A percentile compares a stretch with the other conserved stretches of the same genome.
Conservation (phyloP, 768 basidiomycete genomes). For the Hygrocybe punicea region DNA sequence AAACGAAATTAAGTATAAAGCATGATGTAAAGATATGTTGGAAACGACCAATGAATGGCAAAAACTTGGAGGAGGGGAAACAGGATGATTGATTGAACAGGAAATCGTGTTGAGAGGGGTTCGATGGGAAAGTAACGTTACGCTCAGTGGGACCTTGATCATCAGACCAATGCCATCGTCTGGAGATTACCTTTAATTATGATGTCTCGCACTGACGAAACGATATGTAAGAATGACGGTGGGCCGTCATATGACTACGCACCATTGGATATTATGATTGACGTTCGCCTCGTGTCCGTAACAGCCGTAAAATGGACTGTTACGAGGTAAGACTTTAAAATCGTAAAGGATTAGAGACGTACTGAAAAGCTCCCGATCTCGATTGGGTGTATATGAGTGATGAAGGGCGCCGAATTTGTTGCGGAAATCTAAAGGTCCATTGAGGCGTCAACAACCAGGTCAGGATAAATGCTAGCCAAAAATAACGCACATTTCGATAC, state of each 20-base stretch:
- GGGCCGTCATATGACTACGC: constrained; percentile 22
- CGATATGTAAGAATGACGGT: constrained; percentile 3
- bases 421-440: constrained; percentile 55
- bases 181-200: constrained; percentile 65
- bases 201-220: constrained; percentile 57
- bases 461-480: constrained; percentile 1
- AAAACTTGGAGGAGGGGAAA: not conserved
- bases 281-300: constrained; percentile 72
- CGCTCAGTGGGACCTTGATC: too few species aligned
- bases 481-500: constrained; percentile 63
- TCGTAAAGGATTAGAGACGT: constrained; percentile 22
- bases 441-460: constrained; percentile 2
- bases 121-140: too few species aligned
- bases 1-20: not conserved
- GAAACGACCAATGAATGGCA: not conserved
- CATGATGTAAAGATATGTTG: not conserved
- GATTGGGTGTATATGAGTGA: constrained; percentile 64
- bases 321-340: not conserved
- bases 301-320: constrained; percentile 78
- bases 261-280: constrained; percentile 73
- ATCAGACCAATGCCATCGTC: constrained; percentile 52
- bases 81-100: not conserved
- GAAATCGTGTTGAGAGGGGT: not conserved
- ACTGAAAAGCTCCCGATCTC: constrained; percentile 71
- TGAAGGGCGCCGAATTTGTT: constrained; percentile 71